phyloP scores from a whole-genome alignment of 306 rosid genomes.

The Castanopsis chinensis region DNA sequence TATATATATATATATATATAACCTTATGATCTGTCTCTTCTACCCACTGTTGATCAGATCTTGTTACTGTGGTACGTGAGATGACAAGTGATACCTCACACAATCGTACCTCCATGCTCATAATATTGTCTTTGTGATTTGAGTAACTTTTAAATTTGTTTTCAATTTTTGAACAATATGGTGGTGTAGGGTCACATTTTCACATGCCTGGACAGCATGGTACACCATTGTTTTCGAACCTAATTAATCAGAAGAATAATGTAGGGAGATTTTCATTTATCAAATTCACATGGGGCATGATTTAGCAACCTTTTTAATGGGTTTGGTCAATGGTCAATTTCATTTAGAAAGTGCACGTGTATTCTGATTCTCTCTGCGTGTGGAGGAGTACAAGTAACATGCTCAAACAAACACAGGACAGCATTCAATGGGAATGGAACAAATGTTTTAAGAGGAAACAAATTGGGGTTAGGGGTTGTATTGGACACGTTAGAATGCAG shows the following conservation, averaged over 20 bases:
- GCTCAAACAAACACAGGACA: not conserved
- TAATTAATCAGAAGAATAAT: not conserved
- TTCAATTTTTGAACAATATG: not conserved
- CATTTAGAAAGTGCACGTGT: not conserved
- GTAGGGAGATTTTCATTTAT: not conserved
- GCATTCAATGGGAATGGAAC: no score
- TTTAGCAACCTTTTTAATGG: no score
- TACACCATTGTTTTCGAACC: not conserved
- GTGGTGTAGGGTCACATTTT: not conserved
- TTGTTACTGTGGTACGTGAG: no score
- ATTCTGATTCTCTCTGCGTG: not conserved
- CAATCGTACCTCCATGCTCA: not conserved
- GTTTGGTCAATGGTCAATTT: not conserved
- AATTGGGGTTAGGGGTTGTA: not conserved
- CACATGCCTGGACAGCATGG: not conserved
- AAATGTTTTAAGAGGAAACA: no score
- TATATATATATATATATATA: no score
- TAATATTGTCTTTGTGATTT: not conserved
- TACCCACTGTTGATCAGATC: no score
- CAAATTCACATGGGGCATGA: not conserved
- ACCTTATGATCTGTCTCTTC: not conserved
- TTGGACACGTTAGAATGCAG: no score
- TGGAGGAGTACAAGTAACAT: not conserved
- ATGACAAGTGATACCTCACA: no score
- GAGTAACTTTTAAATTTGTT: not conserved